Evolutionary conservation across 192 early-diverging fungal genomes (phyloP).

Genomic region (Coemansia aciculifera): DNA sequence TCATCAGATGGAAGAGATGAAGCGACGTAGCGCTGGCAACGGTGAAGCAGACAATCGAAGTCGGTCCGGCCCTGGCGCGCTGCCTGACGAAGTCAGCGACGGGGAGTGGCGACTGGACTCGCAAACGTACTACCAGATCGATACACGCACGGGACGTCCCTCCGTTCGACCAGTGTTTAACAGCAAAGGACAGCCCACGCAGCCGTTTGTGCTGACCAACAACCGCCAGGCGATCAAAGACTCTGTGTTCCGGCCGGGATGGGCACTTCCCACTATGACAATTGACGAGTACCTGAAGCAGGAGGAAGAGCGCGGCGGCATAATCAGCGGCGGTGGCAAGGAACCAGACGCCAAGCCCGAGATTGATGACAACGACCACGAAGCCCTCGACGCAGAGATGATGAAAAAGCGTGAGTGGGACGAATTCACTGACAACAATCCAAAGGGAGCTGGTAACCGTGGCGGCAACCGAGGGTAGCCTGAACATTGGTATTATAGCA

Average conservation of each 20-base stretch:
- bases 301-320: slow-evolving; percentile 84
- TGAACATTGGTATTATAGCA: not conserved
- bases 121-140: slow-evolving; percentile 47
- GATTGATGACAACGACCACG: slow-evolving; percentile 74
- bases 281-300: slow-evolving; percentile 91
- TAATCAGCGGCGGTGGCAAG: slow-evolving; percentile 83
- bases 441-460: slow-evolving; percentile 68
- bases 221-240: slow-evolving; percentile 71
- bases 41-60: slow-evolving; percentile 9
- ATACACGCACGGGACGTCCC: slow-evolving; percentile 21
- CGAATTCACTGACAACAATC: slow-evolving; percentile 83
- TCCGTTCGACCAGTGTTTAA: slow-evolving; percentile 23
- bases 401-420: slow-evolving; percentile 86
- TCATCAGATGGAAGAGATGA: slow-evolving; percentile 67
- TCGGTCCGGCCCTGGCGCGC: not conserved
- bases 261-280: slow-evolving; percentile 92
- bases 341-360: slow-evolving; percentile 69
- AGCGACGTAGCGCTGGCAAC: slow-evolving; percentile 12
- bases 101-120: slow-evolving; percentile 55
- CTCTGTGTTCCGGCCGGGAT: slow-evolving; percentile 81
- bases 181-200: slow-evolving; percentile 58
- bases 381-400: slow-evolving; percentile 80
- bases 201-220: slow-evolving; percentile 88
- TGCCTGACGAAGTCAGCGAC: slow-evolving; percentile 3
- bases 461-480: slow-evolving; percentile 46